Evolutionary conservation across 2,329 filamentous ascomycete species (phyloP), one percentile per base, ranked within the genome.

Genomic region (Fusarium albidum): DNA sequence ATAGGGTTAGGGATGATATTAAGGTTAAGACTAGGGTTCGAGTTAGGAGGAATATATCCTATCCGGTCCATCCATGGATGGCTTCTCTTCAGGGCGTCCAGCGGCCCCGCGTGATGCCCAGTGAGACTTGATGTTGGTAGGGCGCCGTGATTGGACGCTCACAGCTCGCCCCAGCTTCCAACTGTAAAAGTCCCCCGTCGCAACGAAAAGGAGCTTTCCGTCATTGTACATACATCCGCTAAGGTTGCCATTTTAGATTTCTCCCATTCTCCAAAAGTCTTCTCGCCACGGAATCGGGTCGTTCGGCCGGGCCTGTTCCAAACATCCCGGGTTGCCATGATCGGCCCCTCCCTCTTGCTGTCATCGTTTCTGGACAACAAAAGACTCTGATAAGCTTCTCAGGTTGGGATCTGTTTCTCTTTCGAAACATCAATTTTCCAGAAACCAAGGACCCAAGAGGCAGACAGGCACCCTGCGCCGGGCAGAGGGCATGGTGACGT

Each of bases 401-500:
- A n/a, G n/a, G n/a, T n/a, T 29, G 27, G 29, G 17, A 43, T 29
- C 41, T 9, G 31, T 27, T 46, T 29, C 31, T 32, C 27, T 33
- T 34, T 40, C 29, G 12, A 9, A 21, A 27, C 31, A 13, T 26
- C 32, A 29, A 47, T 26, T 34, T 18, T 42, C 13, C 33, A 31
- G 40, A 35, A 49, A 47, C 26, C 21, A 21, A 21, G 21, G 21
- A 21, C 21, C n/a, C 21, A 21, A 21, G 28, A 39, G 32, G 39
- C 42, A 47, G 29, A 52, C 4, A 45, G 43, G 26, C 41, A n/a
- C 14, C 21, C 29, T 32, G 31, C 39, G 29, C 43, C 59, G 51
- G 64, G 32, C 43, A 67, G 66, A 64, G 51, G 64, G 32, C 43
- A 67, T 67, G 64, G 60, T 66, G 64, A 67, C 64, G 58, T 67